Evolutionary conservation across 2,329 filamentous ascomycete species (phyloP).

Genomic region (Cadophora sp.): DNA sequence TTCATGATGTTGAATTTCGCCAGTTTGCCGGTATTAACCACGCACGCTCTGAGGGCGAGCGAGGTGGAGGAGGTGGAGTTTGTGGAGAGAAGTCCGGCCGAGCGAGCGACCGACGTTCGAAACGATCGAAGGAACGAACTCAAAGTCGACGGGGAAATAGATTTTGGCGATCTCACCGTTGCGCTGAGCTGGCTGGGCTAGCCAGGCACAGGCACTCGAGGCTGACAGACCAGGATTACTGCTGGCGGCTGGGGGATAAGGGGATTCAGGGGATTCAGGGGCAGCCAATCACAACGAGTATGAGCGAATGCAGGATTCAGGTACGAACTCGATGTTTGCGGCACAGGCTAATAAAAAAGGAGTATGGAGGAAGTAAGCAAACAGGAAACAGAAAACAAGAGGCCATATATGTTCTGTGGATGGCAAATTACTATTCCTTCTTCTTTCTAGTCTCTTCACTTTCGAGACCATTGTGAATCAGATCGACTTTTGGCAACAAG

Average conservation of each 20-base stretch:
- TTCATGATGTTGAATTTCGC: slow-evolving; percentile 41
- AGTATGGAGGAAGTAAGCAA: not conserved
- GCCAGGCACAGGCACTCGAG: slow-evolving; percentile 6
- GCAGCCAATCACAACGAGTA: slow-evolving; percentile 4
- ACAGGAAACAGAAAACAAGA: not conserved
- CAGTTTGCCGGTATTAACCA: slow-evolving; percentile 33
- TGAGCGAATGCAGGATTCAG: not conserved
- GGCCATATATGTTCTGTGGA: too few species aligned
- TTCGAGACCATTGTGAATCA: not conserved
- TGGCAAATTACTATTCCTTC: too few species aligned
- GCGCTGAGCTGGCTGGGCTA: not conserved
- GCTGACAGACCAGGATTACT: slow-evolving; percentile 25
- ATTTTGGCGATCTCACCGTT: not conserved
- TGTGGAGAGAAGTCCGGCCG: not conserved
- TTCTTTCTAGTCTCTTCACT: not conserved
- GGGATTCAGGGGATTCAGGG: slow-evolving; percentile 7
- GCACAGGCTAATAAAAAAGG: not conserved
- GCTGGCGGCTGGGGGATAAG: slow-evolving; percentile 21
- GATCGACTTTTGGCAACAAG: not conserved
- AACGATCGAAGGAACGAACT: not conserved
- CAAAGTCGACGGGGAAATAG: not conserved
- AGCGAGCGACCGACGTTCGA: too few species aligned
- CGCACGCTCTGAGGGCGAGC: slow-evolving; percentile 13
- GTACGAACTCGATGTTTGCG: not conserved
- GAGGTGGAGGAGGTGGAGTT: slow-evolving; percentile 4